Conservation (phyloP, 164 flowering plant species). For the Vitis rupestris region DNA sequence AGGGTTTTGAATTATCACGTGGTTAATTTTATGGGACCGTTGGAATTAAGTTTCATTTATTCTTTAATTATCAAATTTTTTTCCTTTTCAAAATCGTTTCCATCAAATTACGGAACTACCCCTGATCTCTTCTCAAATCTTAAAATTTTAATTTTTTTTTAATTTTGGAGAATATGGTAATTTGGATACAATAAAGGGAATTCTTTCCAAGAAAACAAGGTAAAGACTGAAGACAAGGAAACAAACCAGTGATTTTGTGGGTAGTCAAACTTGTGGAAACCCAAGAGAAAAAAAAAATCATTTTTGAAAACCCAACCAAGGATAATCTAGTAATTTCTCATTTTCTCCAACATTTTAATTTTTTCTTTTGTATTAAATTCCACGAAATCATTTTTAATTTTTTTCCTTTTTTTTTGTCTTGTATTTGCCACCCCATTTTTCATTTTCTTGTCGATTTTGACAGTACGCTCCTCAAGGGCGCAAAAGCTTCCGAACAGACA, state of each 20-base stretch:
- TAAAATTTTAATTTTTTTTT: no score
- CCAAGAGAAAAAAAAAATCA: background rate
- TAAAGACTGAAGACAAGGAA: background rate
- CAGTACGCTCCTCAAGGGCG: constrained; percentile 7
- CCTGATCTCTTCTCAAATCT: no score
- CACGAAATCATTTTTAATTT: background rate
- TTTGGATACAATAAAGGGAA: background rate
- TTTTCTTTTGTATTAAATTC: no score
- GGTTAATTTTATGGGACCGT: no score
- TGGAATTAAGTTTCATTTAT: no score
- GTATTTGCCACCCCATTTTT: constrained; percentile 1
- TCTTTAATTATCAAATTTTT: no score
- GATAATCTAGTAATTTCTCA: constrained; percentile 14
- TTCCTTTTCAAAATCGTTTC: no score
- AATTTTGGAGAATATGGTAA: background rate
- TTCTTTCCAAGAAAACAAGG: background rate
- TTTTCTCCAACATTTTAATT: no score
- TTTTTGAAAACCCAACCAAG: constrained; percentile 4
- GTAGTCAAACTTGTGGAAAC: background rate
- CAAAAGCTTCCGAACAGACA: background rate
- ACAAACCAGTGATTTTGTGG: no score
- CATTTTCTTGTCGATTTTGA: constrained; percentile 5
- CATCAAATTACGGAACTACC: no score
- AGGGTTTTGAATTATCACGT: no score
- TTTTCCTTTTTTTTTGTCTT: background rate